A percentile compares a stretch with the other conserved stretches of the same genome.
Evolutionary conservation across 2,329 filamentous ascomycete species (phyloP).

Genomic region (Phaeophleospora eucalypticola): DNA sequence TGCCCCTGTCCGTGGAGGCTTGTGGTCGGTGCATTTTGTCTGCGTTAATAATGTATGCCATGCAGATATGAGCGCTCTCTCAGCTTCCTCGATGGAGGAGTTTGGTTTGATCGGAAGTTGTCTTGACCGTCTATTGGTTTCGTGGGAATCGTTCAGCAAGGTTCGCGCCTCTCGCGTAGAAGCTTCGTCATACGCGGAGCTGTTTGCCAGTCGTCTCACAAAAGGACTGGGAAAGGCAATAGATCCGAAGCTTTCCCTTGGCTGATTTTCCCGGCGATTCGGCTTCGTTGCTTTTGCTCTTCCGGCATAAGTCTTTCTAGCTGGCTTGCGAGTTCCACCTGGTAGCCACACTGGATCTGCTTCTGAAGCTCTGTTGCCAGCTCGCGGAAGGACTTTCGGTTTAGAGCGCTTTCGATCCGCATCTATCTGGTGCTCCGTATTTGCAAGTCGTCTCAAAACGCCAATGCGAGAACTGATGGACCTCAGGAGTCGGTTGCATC

Average conservation of each 20-base stretch:
- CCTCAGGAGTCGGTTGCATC: slow-evolving; percentile 20
- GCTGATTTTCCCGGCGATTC: neutral
- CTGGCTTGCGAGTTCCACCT: slow-evolving; percentile 6
- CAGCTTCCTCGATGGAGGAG: slow-evolving; percentile 3
- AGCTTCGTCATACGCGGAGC: neutral
- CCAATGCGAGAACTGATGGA: slow-evolving; percentile 17
- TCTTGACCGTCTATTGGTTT: neutral
- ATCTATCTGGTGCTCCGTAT: neutral
- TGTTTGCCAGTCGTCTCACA: slow-evolving; percentile 7
- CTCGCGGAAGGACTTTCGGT: neutral
- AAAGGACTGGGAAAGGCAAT: slow-evolving; percentile 18
- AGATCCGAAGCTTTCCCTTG: neutral
- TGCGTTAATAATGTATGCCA: slow-evolving; percentile 1
- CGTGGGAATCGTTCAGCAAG: neutral
- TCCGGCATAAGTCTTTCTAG: slow-evolving; percentile 10
- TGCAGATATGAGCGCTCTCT: slow-evolving; percentile 1
- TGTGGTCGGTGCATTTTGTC: neutral
- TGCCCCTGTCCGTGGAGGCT: slow-evolving; percentile 29
- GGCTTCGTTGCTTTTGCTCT: slow-evolving; percentile 4
- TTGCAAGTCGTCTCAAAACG: slow-evolving; percentile 12
- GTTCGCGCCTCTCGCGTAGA: neutral
- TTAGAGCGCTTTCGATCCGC: neutral
- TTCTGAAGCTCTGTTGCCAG: slow-evolving; percentile 4
- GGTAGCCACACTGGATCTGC: slow-evolving; percentile 20
- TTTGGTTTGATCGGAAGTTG: slow-evolving; percentile 8